Evolutionary conservation across 108 stramenopile genomes (phyloP).

Genomic region (Aurantiochytrium sp.): DNA sequence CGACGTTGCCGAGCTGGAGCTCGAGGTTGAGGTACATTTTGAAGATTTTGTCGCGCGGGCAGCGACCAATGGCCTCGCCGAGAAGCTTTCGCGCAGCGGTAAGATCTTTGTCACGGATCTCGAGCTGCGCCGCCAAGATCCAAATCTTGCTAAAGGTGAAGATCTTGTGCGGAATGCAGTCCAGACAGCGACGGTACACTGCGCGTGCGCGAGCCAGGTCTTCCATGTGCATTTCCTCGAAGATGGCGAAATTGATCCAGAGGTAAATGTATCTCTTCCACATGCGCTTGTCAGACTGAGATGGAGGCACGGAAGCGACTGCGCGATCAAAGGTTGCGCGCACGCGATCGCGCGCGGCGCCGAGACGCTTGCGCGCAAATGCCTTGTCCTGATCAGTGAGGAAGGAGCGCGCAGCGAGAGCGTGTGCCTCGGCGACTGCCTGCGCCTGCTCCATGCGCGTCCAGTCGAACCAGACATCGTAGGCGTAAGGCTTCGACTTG

Average conservation of each 20-base stretch:
- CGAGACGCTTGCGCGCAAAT: background rate
- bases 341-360: constrained; percentile 30
- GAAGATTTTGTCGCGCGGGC: constrained; percentile 85
- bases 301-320: constrained; percentile 69
- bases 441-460: constrained; percentile 82
- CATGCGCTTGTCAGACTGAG: constrained; percentile 71
- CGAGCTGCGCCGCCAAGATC: constrained; percentile 85
- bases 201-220: constrained; percentile 62
- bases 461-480: constrained; percentile 97
- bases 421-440: background rate
- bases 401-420: background rate
- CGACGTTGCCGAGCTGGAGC: constrained; percentile 89
- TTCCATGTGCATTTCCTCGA: constrained; percentile 73
- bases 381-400: constrained; percentile 19
- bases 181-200: constrained; percentile 75
- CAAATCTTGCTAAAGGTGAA: constrained; percentile 95
- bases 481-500: constrained; percentile 70
- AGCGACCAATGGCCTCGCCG: constrained; percentile 83
- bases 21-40: constrained; percentile 86
- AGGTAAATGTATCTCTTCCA: constrained; percentile 96
- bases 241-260: constrained; percentile 92
- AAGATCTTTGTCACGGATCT: constrained; percentile 81
- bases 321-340: constrained; percentile 89
- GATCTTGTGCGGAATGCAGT: constrained; percentile 78
- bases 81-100: constrained; percentile 78